These are phyloP conservation scores for Vickermania ingenoplastis DNA, from an alignment of 208 protist genomes.

Conservation along the genomic window DNA sequence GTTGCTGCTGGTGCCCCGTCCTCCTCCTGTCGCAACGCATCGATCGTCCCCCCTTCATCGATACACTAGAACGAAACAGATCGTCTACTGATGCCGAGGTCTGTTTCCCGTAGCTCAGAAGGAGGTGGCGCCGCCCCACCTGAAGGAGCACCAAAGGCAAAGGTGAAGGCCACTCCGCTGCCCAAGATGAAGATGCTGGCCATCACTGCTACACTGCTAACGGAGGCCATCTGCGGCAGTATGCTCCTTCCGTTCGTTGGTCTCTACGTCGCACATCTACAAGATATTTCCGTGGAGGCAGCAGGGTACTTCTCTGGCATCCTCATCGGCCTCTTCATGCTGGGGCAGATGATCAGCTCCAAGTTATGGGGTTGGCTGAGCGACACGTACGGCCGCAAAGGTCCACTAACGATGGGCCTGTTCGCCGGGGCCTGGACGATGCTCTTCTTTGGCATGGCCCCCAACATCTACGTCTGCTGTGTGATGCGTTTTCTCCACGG, in stretches of 20 bases:
- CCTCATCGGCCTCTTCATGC: constrained; percentile 31
- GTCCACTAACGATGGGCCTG: constrained; percentile 19
- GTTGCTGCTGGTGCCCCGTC: too few relatives aligned
- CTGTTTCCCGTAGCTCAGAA: too few relatives aligned
- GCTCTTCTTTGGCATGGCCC: constrained; percentile 53
- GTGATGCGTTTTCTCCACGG: constrained; percentile 64
- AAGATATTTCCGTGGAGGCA: constrained; percentile 11
- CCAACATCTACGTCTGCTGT: constrained; percentile 33
- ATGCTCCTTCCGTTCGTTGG: constrained; percentile 43
- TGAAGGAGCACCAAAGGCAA: background rate
- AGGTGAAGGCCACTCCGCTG: constrained; percentile 41
- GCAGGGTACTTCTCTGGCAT: constrained; percentile 28
- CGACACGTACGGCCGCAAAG: constrained; percentile 29
- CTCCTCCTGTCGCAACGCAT: too few relatives aligned
- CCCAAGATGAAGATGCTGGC: constrained; percentile 43
- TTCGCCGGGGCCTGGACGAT: constrained; percentile 16
- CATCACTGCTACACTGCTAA: constrained; percentile 37
- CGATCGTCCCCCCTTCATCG: too few relatives aligned
- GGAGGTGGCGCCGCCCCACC: too few relatives aligned
- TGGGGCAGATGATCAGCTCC: constrained; percentile 32
- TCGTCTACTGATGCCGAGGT: too few relatives aligned
- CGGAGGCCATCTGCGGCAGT: constrained; percentile 22
- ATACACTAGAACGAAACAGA: too few relatives aligned
- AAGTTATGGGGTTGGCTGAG: constrained; percentile 34
- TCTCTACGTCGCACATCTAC: constrained; percentile 22